A percentile compares a stretch with the other conserved stretches of the same genome.
These are phyloP conservation scores for Fusarium sambucinum DNA, from an alignment of 2,329 filamentous ascomycete genomes.

Conservation along the genomic window DNA sequence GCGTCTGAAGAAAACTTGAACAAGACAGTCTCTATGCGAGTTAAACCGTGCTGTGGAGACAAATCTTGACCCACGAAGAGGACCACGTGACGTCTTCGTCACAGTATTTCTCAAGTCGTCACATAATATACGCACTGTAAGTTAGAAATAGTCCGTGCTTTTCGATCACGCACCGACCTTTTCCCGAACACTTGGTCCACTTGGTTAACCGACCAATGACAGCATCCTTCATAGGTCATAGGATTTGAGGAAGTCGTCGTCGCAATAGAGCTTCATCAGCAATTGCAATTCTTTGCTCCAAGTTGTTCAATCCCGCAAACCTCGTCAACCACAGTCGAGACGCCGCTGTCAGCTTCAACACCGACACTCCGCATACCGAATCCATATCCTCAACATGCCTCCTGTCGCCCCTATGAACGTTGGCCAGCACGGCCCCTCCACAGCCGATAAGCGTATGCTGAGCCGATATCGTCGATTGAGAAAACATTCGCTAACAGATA, in stretches of 20 bases:
- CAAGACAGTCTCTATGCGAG: conserved; percentile 43
- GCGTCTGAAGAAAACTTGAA: conserved; percentile 34
- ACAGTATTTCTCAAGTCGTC: conserved; percentile 44
- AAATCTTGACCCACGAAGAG: conserved; percentile 49
- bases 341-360: neutral
- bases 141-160: conserved; percentile 29
- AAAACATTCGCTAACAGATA: conserved; percentile 36
- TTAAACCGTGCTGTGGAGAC: conserved; percentile 44
- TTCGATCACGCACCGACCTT: conserved; percentile 43
- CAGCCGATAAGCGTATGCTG: conserved; percentile 65
- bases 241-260: conserved; percentile 34
- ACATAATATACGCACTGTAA: conserved; percentile 12
- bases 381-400: conserved; percentile 51
- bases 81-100: conserved; percentile 52
- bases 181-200: conserved; percentile 38
- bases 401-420: conserved; percentile 56
- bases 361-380: neutral
- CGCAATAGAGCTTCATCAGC: conserved; percentile 40
- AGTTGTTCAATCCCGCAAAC: conserved; percentile 6
- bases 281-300: conserved; percentile 26
- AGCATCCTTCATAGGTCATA: conserved; percentile 25
- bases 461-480: conserved; percentile 28
- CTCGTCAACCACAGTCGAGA: conserved; percentile 6
- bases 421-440: conserved; percentile 63
- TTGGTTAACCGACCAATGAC: conserved; percentile 46